Evolutionary conservation across 306 rosid species (phyloP), one percentile per base, ranked within the genome.

Genomic region (Rubus idaeus): DNA sequence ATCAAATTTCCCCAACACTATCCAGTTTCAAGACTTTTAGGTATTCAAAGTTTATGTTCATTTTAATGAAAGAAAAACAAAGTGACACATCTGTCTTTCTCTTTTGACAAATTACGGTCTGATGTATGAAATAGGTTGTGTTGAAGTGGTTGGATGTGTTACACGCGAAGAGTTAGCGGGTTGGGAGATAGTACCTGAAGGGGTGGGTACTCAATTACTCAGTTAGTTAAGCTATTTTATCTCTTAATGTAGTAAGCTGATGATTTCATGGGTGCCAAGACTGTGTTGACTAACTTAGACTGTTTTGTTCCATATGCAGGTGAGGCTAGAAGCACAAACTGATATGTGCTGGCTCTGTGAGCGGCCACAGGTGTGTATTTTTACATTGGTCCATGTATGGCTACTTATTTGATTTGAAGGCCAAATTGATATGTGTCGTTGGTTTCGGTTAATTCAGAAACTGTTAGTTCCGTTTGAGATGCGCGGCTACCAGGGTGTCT

Each of bases 331-430:
- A 86, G 97, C 95, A 53, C 96, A 68, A 76, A 92, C 97, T 53
- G 92, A 91, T 82, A 86, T 81, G 75, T 92, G 97, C 76, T 95
- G 97, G 99, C 86, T 95, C 71, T 95, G 99, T 78, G 97, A 95
- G 81, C 89, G 68, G 55, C 97, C 97, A 62, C 99, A 89, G 90
- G 99, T 92, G 55, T 70, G 77, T 60, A 60, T 82, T 41, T 75
- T 60, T 65, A 58, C 61, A 74, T 41, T 8, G 47, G 50, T 42
- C 8, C 76, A 86, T 44, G 9, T 46, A 17, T 51, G 69, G 42
- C 26, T 12, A 9, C 66, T 63, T 55, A 20, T 58, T 3, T 77
- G 17, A 58, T 50, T 78, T 71, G 67, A 20, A 75, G 17, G 40
- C 44, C 35, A 17, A 39, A 39, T 23, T 39, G 20, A 42, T 64